phyloP scores from a whole-genome alignment of 257 asterid species.

The Buddleja alternifolia region DNA sequence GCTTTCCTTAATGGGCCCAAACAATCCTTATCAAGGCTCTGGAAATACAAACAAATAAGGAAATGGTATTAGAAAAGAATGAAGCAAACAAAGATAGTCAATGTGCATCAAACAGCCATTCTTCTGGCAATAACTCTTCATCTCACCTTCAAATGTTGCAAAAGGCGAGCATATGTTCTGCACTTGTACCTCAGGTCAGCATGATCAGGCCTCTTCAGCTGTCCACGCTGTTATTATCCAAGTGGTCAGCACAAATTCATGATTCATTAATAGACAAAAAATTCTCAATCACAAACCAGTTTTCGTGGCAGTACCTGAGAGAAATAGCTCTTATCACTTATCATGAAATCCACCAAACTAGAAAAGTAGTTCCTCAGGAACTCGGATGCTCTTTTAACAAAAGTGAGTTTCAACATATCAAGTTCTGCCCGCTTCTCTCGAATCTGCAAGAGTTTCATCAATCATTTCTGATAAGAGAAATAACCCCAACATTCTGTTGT shows the following conservation, averaged over 20 bases:
- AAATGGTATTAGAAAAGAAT: constrained; percentile 24
- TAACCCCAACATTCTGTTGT: constrained; percentile 11
- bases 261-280: constrained; percentile 20
- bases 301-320: constrained; percentile 71
- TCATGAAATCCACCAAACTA: constrained; percentile 96
- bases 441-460: constrained; percentile 57
- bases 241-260: constrained; percentile 25
- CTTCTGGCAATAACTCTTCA: constrained; percentile 19
- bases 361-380: constrained; percentile 84
- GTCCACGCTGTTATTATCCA: constrained; percentile 79
- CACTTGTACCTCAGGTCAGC: constrained; percentile 95
- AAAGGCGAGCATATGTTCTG: constrained; percentile 96
- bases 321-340: constrained; percentile 90
- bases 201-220: constrained; percentile 95
- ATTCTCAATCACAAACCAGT: constrained; percentile 28
- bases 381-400: constrained; percentile 91
- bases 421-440: constrained; percentile 91
- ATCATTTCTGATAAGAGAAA: constrained; percentile 24
- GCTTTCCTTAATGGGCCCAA: constrained; percentile 90
- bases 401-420: constrained; percentile 65
- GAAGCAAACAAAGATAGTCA: constrained; percentile 27
- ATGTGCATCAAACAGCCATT: constrained; percentile 22
- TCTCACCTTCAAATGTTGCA: constrained; percentile 93
- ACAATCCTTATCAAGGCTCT: constrained; percentile 91
- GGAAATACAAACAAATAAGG: constrained; percentile 31